phyloP scores from a whole-genome alignment of 495 filamentous ascomycete species.

The Tetracladium marchalianum region DNA sequence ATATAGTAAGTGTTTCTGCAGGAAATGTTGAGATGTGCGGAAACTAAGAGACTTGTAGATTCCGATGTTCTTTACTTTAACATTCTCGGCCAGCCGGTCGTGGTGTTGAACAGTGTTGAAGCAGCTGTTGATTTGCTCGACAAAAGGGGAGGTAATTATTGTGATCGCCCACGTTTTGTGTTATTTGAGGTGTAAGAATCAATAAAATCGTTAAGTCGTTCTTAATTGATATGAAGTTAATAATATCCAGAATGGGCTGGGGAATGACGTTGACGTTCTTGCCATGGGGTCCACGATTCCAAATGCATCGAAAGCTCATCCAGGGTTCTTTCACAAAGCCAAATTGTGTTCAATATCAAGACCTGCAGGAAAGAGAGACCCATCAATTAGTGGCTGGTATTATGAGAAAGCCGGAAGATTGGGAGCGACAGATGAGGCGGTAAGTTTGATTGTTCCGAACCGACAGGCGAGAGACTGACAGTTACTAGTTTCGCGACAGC shows the following conservation, averaged over 20 bases:
- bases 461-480: constrained; percentile 14
- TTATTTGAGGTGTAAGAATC: constrained; percentile 12
- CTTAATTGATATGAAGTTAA: background rate
- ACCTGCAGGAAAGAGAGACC: constrained; percentile 9
- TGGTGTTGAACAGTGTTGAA: constrained; percentile 10
- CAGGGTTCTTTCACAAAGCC: constrained; percentile 9
- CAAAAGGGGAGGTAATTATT: constrained; percentile 13
- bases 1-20: constrained; percentile 1
- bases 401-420: constrained; percentile 4
- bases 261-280: constrained; percentile 15
- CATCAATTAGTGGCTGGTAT: constrained; percentile 1
- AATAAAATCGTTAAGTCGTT: too few species aligned
- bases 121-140: constrained; percentile 9
- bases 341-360: constrained; percentile 1
- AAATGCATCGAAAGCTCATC: constrained; percentile 8
- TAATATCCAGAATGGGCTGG: constrained; percentile 10
- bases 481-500: constrained; percentile 20
- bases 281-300: constrained; percentile 8
- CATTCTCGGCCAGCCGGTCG: constrained; percentile 4
- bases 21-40: background rate
- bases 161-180: constrained; percentile 11
- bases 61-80: constrained; percentile 15
- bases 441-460: background rate
- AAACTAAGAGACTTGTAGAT: background rate
- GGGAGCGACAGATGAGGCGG: constrained; percentile 4